Conservation (phyloP, 257 asterid species). For the Solanum commersonii region DNA sequence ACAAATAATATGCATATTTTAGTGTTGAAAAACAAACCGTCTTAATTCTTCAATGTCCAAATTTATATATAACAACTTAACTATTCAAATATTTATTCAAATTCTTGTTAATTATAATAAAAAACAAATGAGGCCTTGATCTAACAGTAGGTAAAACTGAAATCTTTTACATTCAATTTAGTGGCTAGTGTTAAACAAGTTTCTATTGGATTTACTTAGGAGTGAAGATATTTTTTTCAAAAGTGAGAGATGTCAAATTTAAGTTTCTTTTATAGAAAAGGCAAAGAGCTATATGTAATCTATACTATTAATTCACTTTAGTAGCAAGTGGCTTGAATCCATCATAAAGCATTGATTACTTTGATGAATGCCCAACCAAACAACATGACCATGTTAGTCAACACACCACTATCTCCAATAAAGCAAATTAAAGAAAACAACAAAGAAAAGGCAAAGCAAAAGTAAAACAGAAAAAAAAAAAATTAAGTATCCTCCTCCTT, state of each 20-base stretch:
- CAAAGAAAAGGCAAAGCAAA: not conserved
- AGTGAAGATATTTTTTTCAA: not conserved
- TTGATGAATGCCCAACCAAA: conserved; percentile 35
- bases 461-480: not conserved
- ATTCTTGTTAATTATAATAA: not conserved
- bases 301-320: conserved; percentile 7
- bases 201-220: not conserved
- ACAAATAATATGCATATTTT: too few relatives aligned
- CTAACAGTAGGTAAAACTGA: not conserved
- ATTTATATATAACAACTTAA: not conserved
- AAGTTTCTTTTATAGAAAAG: not conserved
- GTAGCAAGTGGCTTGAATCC: conserved; percentile 13
- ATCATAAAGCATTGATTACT: conserved; percentile 25
- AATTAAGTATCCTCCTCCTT: not conserved
- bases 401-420: conserved; percentile 25
- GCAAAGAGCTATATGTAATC: not conserved
- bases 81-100: not conserved
- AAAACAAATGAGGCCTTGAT: not conserved
- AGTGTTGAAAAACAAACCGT: not conserved
- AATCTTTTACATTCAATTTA: not conserved
- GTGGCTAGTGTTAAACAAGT: not conserved
- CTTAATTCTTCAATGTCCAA: not conserved
- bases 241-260: not conserved
- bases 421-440: conserved; percentile 9
- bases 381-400: conserved; percentile 27